Evolutionary conservation across 148 eudicot species (phyloP), one percentile per base, ranked within the genome.

Genomic region (Camellia granthamiana): DNA sequence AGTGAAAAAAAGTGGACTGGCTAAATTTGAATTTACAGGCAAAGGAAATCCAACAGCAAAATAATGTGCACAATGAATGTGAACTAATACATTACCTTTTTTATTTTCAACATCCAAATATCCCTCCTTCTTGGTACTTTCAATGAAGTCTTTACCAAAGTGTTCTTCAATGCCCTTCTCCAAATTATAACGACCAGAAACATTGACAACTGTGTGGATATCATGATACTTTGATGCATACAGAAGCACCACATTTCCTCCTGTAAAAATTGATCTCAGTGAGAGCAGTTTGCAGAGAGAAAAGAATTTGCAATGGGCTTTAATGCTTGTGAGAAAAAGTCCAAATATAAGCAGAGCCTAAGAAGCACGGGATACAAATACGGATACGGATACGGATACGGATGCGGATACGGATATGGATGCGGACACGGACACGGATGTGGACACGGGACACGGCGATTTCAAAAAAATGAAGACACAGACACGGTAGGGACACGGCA

Each of bases 141-240:
- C 93, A 87, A 90, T 70, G 86, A 86, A 89, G 68, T 83, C 87
- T 84, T 85, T 80, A 64, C 98, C 97, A 78, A 95, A 63, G 21
- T 90, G 85, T 74, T 90, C 92, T 78, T 84, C 78, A 71, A 95
- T 83, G 67, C 98, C 98, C 79, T 85, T 72, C 75, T 86, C 84
- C 88, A 95, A 77, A 83, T 95, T 82, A 83, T 84, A 89, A 38
- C 97, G 97, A 42, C 97, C 95, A 80, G 97, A 93, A 47, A 93
- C 71, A 82, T 93, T 95, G 47, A 95, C 90, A 74, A 95, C 90
- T 0, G 85, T 84, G 59, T 6, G 80, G 69, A 93, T 83, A 85
- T 92, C 97, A 77, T 90, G 94, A 88, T 93, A 92, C 79, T 90
- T 93, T 3, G 98, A 95, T 76, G 96, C 97, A 84, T 95, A 95